Percentiles rank a stretch among this genome's conserved stretches.
phyloP scores from a whole-genome alignment of 75 land plant species.

The Pseudotsuga menziesii region DNA sequence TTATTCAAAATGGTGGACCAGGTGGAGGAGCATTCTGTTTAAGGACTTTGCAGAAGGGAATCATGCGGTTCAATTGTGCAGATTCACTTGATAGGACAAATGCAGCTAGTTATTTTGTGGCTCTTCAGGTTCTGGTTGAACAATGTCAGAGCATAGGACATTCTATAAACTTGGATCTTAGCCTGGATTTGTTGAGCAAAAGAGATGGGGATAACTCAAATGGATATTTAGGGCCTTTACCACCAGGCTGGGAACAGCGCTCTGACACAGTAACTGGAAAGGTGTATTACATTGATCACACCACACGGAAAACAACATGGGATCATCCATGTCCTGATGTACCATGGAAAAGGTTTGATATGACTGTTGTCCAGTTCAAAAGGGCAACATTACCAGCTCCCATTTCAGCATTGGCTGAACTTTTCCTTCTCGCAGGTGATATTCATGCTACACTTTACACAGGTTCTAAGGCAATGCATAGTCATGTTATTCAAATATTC shows the following conservation, averaged over 20 bases:
- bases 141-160: constrained; percentile 82
- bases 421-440: constrained; percentile 89
- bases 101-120: constrained; percentile 97
- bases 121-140: constrained; percentile 90
- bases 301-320: constrained; percentile 93
- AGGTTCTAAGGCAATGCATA: constrained; percentile 98
- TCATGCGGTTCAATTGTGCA: constrained; percentile 93
- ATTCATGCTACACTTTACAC: constrained; percentile 99
- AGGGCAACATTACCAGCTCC: constrained; percentile 73
- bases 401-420: constrained; percentile 68
- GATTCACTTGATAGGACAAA: constrained; percentile 97
- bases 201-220: constrained; percentile 27
- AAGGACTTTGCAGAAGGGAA: constrained; percentile 70
- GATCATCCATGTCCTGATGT: constrained; percentile 92
- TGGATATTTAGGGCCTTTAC: constrained; percentile 70
- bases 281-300: constrained; percentile 89
- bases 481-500: constrained; percentile 91
- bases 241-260: constrained; percentile 98
- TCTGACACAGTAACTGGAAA: constrained; percentile 93
- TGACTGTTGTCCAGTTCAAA: constrained; percentile 87
- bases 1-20: constrained; percentile 46
- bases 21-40: constrained; percentile 60
- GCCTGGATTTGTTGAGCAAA: constrained; percentile 25
- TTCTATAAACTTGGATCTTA: constrained; percentile 62
- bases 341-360: constrained; percentile 93